Percentiles rank a stretch among this genome's conserved stretches.
These are phyloP conservation scores for Trametes gibbosa DNA, from an alignment of 768 basidiomycete species.

Conservation along the genomic window DNA sequence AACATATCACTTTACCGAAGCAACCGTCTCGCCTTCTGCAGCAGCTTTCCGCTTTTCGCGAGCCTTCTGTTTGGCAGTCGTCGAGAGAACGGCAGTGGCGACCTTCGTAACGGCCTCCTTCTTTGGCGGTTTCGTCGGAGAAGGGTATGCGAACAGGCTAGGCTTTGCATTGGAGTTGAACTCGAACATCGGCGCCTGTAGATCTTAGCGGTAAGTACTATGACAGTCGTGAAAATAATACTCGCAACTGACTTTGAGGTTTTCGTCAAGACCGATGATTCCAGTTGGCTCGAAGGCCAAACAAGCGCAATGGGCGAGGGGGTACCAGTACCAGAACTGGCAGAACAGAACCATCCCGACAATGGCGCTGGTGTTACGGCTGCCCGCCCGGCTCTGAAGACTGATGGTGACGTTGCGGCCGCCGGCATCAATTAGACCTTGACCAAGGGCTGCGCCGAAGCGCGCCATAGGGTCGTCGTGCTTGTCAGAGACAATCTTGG, in stretches of 20 bases:
- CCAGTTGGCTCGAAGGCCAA: constrained; percentile 95
- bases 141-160: constrained; percentile 90
- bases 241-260: constrained; percentile 62
- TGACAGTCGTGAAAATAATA: neutral
- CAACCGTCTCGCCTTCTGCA: constrained; percentile 76
- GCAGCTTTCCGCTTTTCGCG: constrained; percentile 91
- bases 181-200: constrained; percentile 91
- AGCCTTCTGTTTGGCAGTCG: constrained; percentile 95
- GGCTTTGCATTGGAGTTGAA: constrained; percentile 88
- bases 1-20: constrained; percentile 48
- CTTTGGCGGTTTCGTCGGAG: constrained; percentile 81
- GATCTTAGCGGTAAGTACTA: neutral
- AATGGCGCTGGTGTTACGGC: constrained; percentile 88
- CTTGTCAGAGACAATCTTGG: constrained; percentile 90
- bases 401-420: constrained; percentile 95
- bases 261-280: constrained; percentile 85
- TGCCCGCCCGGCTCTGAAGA: constrained; percentile 90
- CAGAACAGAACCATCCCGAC: constrained; percentile 98
- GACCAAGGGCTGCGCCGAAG: constrained; percentile 93
- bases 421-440: constrained; percentile 97
- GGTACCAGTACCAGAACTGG: constrained; percentile 99
- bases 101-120: constrained; percentile 92
- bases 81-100: constrained; percentile 92
- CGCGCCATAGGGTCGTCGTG: constrained; percentile 99
- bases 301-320: constrained; percentile 88